phyloP scores from a whole-genome alignment of 2,329 filamentous ascomycete species.

The Exserohilum rostratum region DNA sequence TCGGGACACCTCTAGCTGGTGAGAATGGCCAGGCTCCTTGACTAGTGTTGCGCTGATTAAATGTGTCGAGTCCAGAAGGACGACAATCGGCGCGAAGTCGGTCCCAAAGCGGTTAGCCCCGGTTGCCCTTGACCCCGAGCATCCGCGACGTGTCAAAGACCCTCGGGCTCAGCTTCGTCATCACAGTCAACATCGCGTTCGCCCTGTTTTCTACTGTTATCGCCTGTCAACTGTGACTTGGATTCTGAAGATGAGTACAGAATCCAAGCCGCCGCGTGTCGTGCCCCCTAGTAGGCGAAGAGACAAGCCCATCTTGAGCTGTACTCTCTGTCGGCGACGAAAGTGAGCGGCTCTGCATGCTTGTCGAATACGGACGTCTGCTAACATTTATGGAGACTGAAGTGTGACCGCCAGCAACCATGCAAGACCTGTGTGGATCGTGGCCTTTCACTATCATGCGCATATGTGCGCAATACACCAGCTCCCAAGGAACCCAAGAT shows the following conservation, averaged over 20 bases:
- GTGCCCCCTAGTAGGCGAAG: constrained; percentile 38
- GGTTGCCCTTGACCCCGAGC: too few relatives aligned
- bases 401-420: constrained; percentile 47
- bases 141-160: too few relatives aligned
- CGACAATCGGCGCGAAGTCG: too few relatives aligned
- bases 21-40: too few relatives aligned
- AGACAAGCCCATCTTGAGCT: constrained; percentile 42
- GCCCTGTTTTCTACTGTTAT: not conserved
- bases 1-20: too few relatives aligned
- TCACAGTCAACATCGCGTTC: not conserved
- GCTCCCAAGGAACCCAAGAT: constrained; percentile 29
- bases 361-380: not conserved
- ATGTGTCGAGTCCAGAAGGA: too few relatives aligned
- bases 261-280: constrained; percentile 24
- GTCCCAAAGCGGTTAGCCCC: too few relatives aligned
- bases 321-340: constrained; percentile 35
- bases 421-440: constrained; percentile 47
- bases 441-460: constrained; percentile 44
- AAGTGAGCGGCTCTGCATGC: constrained; percentile 23
- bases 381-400: constrained; percentile 26
- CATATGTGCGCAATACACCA: constrained; percentile 32
- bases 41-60: too few relatives aligned
- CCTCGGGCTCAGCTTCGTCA: not conserved
- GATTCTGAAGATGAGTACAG: constrained; percentile 23
- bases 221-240: not conserved